These are phyloP conservation scores for Rubia tinctorum DNA, from an alignment of 305 asterid genomes.

Conservation along the genomic window DNA sequence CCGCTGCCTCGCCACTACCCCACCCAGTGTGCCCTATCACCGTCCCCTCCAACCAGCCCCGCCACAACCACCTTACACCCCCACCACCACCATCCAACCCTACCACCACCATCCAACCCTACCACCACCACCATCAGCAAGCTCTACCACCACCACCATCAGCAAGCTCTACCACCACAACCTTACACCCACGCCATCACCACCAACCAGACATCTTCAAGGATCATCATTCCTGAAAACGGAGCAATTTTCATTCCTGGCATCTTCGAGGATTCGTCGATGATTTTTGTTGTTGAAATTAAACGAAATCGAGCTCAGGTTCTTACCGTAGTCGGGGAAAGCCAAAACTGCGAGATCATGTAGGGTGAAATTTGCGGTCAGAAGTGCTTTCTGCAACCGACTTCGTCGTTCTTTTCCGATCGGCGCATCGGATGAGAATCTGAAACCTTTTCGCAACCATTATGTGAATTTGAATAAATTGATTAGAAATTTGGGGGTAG, in stretches of 20 bases:
- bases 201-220: too few species aligned
- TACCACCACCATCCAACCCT: too few species aligned
- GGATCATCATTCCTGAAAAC: slow-evolving; percentile 24
- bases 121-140: too few species aligned
- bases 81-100: too few species aligned
- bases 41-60: too few species aligned
- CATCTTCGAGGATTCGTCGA: slow-evolving; percentile 44
- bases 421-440: slow-evolving; percentile 61
- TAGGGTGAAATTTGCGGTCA: slow-evolving; percentile 56
- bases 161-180: too few species aligned
- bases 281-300: slow-evolving; percentile 57
- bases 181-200: too few species aligned
- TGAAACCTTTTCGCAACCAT: slow-evolving; percentile 34
- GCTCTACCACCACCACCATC: too few species aligned
- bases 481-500: too few species aligned
- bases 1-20: too few species aligned
- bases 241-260: slow-evolving; percentile 34
- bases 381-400: slow-evolving; percentile 34
- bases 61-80: too few species aligned
- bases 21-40: too few species aligned
- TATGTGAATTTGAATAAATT: background rate
- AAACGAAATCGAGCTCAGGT: slow-evolving; percentile 42
- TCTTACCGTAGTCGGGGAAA: slow-evolving; percentile 26
- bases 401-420: slow-evolving; percentile 48
- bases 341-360: slow-evolving; percentile 47